Evolutionary conservation across 106 monocot species (phyloP), one percentile per base, ranked within the genome.

Genomic region (Hemerocallis citrina): DNA sequence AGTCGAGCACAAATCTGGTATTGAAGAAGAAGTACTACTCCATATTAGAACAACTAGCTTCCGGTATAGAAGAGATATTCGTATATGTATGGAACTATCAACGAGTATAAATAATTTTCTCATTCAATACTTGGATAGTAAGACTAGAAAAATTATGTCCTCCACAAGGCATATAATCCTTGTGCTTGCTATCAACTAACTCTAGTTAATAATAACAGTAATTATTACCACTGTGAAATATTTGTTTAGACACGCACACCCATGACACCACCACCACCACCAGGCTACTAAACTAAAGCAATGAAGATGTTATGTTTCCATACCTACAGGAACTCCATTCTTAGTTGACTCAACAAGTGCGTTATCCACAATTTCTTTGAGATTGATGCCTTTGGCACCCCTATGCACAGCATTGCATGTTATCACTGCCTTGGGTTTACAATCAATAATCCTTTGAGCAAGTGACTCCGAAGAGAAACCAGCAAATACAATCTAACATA

Each of bases 381-480:
- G 77, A 68, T 74, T 16, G 42, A 98, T 92, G 28, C 54, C 27
- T 64, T 98, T 98, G 30, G 92, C 24, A 49, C 98, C 98, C 52
- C 98, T 84, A 3, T 63, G 55, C 24, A 98, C 98, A 46, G 92
- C 98, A 77, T 92, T 98, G 78, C 92, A 92, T 1, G 98, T 98
- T 39, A 98, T 71, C 24, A 98, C 84, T 48, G 80, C 72, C 63
- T 98, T 98, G 1, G 98, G 98, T 59, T 85, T 98, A 74, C 98
- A 98, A 77, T 98, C 98, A 24, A 82, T 32, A 38, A 98, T 92
- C 64, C 98, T 92, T 69, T 98, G 98, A 6, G 88, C 78, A 40
- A 98, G 85, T 10, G 98, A 79, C 19, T 98, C 98, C 0, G 92
- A 74, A 59, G 98, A 98, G 63, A 98, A 98, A 13, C 98, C 98